These are phyloP conservation scores for Prunella vulgaris DNA, from an alignment of 257 asterid species.

Conservation along the genomic window DNA sequence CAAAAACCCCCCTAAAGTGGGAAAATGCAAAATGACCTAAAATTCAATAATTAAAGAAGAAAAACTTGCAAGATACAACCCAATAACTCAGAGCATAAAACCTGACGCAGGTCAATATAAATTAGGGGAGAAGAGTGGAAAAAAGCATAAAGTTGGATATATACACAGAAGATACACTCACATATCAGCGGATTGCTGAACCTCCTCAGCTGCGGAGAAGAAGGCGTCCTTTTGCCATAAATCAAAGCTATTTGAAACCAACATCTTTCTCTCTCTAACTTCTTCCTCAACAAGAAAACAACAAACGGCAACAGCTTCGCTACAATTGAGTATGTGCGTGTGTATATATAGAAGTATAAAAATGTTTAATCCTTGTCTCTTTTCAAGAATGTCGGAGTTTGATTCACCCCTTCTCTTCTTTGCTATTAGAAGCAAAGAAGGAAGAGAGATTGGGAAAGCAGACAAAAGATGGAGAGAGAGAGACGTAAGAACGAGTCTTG, in stretches of 20 bases:
- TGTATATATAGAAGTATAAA: background rate
- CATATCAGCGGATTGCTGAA: constrained; percentile 85
- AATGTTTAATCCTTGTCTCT: background rate
- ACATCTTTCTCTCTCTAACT: constrained; percentile 37
- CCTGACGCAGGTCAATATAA: constrained; percentile 25
- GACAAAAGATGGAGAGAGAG: constrained; percentile 22
- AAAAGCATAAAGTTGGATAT: background rate
- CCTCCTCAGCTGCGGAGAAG: constrained; percentile 93
- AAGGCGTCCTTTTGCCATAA: constrained; percentile 88
- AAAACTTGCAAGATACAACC: background rate
- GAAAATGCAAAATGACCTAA: background rate
- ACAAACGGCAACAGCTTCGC: constrained; percentile 20
- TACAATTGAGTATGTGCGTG: background rate
- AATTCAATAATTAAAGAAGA: constrained; percentile 9
- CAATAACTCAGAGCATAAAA: constrained; percentile 10
- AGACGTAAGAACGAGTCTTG: constrained; percentile 40
- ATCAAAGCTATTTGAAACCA: constrained; percentile 83
- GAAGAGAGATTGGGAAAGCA: constrained; percentile 36
- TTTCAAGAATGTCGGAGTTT: constrained; percentile 15
- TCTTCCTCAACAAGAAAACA: constrained; percentile 22
- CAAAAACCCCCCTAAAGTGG: constrained; percentile 3
- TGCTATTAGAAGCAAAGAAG: constrained; percentile 46
- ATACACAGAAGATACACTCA: constrained; percentile 28
- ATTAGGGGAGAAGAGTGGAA: background rate
- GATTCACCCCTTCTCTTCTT: constrained; percentile 40